phyloP scores from a whole-genome alignment of 1,284 basidiomycete genomes.

The Microbotryum intermedium region DNA sequence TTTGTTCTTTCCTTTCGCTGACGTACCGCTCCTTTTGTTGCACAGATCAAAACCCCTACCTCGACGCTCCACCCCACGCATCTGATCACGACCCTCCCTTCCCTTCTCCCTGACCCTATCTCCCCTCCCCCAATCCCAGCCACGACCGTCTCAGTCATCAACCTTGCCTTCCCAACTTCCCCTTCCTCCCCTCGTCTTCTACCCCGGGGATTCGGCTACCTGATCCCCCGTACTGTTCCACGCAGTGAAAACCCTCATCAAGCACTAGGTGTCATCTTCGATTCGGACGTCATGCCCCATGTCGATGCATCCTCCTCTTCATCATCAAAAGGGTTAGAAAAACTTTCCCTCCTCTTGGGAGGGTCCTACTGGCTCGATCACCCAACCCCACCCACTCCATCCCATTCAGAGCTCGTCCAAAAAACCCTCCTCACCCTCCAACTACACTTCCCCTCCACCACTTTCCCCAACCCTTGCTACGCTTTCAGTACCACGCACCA shows the following conservation, averaged over 20 bases:
- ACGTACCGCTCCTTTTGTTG: background rate
- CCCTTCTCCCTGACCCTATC: conserved; percentile 44
- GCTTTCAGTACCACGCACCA: conserved; percentile 52
- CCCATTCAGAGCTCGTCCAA: conserved; percentile 15
- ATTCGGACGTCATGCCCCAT: conserved; percentile 43
- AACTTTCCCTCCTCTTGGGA: conserved; percentile 86
- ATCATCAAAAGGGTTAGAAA: conserved; percentile 42
- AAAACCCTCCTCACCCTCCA: conserved; percentile 44
- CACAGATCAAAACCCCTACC: conserved; percentile 45
- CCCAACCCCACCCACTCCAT: conserved; percentile 37
- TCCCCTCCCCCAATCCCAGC: conserved; percentile 37
- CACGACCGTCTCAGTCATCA: conserved; percentile 58
- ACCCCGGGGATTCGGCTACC: conserved; percentile 78
- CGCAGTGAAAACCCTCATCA: conserved; percentile 41
- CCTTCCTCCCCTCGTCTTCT: conserved; percentile 37
- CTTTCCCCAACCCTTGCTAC: conserved; percentile 53
- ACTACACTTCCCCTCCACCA: conserved; percentile 46
- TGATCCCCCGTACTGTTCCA: conserved; percentile 67
- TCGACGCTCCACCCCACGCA: conserved; percentile 33
- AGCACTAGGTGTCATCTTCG: conserved; percentile 53
- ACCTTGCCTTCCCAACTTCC: conserved; percentile 50
- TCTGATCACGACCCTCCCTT: conserved; percentile 32
- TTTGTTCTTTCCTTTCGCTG: background rate
- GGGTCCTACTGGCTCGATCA: conserved; percentile 54
- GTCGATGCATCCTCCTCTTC: conserved; percentile 40